Percentiles rank a stretch among this genome's conserved stretches.
These are phyloP conservation scores for Populus hybrid DNA, from an alignment of 441 rosid genomes.

Conservation along the genomic window DNA sequence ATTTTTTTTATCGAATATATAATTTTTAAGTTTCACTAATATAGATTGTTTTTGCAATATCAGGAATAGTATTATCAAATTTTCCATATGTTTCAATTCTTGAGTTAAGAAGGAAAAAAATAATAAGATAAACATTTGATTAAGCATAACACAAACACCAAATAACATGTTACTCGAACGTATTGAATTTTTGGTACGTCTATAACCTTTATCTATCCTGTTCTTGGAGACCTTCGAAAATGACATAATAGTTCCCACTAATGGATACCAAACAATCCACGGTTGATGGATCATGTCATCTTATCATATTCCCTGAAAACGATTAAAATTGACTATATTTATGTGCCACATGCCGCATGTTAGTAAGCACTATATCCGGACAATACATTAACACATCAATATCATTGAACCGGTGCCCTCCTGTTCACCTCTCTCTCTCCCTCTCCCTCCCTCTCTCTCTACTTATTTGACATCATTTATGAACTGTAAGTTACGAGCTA, in stretches of 20 bases:
- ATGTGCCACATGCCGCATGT: constrained; percentile 6
- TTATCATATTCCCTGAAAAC: constrained; percentile 20
- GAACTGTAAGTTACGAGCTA: no score
- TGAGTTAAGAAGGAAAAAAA: no score
- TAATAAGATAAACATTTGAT: no score
- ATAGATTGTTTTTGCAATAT: no score
- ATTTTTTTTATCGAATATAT: fast-evolving
- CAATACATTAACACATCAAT: not conserved
- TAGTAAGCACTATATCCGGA: not conserved
- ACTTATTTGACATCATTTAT: no score
- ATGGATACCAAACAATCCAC: constrained; percentile 22
- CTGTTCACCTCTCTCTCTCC: not conserved
- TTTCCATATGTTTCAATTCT: no score
- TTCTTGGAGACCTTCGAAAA: constrained; percentile 11
- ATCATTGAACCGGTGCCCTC: not conserved
- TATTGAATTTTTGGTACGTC: no score
- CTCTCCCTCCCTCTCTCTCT: not conserved
- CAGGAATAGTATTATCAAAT: no score
- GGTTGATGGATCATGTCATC: constrained; percentile 16
- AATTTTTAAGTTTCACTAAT: no score
- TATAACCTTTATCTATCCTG: not conserved
- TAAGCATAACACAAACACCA: no score
- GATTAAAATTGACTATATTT: not conserved
- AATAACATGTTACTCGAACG: no score
- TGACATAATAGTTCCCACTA: constrained; percentile 26